These are phyloP conservation scores for Spathaspora boniae DNA, from an alignment of 805 yeast genomes.

Conservation along the genomic window DNA sequence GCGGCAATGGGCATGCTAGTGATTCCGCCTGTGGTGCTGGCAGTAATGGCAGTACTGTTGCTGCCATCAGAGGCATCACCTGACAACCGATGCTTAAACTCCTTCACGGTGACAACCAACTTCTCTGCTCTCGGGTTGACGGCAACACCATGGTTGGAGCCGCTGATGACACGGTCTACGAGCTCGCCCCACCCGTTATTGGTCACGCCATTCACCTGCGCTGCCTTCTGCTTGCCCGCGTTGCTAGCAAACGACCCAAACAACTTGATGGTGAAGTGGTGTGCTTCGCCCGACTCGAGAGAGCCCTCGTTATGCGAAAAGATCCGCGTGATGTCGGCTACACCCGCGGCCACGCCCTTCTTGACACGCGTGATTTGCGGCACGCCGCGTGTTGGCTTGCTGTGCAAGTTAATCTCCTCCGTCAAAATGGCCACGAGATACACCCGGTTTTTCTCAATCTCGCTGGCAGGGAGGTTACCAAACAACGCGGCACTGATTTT, in stretches of 20 bases:
- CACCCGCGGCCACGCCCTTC: conserved; percentile 87
- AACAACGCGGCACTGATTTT: conserved; percentile 77
- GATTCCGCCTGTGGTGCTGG: not conserved
- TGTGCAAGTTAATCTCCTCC: conserved; percentile 54
- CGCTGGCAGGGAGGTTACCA: conserved; percentile 67
- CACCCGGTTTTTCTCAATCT: conserved; percentile 59
- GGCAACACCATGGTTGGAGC: conserved; percentile 73
- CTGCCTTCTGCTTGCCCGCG: conserved; percentile 22
- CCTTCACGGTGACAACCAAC: conserved; percentile 68
- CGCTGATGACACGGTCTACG: conserved; percentile 71
- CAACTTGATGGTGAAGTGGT: conserved; percentile 66
- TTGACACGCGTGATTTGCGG: conserved; percentile 46
- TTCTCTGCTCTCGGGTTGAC: conserved; percentile 77
- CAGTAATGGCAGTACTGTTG: not conserved
- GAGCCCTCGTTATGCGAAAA: conserved; percentile 65
- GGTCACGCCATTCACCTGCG: conserved; percentile 12
- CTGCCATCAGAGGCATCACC: too few species aligned
- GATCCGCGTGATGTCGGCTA: conserved; percentile 75
- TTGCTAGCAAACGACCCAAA: conserved; percentile 63
- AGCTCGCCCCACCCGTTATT: conserved; percentile 86
- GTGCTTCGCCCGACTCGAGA: conserved; percentile 58
- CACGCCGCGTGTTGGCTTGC: conserved; percentile 12
- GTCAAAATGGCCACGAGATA: conserved; percentile 74
- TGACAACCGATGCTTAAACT: conserved; percentile 51
- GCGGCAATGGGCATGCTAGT: conserved; percentile 12